Evolutionary conservation across 192 early-diverging fungal genomes (phyloP).

Genomic region (Phlyctochytrium bullatum): DNA sequence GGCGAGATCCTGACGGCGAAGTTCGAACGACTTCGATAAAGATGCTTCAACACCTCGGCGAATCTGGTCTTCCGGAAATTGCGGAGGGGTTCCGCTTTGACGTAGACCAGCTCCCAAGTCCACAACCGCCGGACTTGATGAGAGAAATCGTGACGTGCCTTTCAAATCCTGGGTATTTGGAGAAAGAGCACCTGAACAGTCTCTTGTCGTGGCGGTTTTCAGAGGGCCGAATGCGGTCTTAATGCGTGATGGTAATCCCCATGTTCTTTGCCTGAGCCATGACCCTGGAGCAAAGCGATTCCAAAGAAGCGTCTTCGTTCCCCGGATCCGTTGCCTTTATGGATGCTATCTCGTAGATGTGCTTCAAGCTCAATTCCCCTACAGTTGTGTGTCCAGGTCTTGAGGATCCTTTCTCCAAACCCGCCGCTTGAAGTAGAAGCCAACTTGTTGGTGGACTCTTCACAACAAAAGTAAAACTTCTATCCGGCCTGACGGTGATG

Average conservation of each 20-base stretch:
- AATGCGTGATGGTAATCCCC: slow-evolving; percentile 68
- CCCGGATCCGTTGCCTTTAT: slow-evolving; percentile 82
- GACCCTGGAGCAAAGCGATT: slow-evolving; percentile 69
- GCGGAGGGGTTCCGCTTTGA: slow-evolving; percentile 40
- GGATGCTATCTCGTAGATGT: slow-evolving; percentile 92
- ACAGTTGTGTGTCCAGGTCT: slow-evolving; percentile 74
- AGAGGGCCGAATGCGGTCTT: too few relatives aligned
- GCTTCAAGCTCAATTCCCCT: slow-evolving; percentile 85
- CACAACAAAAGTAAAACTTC: slow-evolving; percentile 84
- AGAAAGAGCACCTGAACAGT: slow-evolving; percentile 51
- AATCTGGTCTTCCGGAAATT: slow-evolving; percentile 43
- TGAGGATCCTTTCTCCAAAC: slow-evolving; percentile 78
- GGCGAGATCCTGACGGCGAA: slow-evolving; percentile 55
- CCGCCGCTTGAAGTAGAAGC: slow-evolving; percentile 83
- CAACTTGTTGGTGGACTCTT: slow-evolving; percentile 86
- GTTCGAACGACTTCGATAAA: slow-evolving; percentile 49
- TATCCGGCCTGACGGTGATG: slow-evolving; percentile 87
- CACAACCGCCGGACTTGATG: slow-evolving; percentile 40
- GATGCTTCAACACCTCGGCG: slow-evolving; percentile 50
- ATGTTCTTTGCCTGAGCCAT: slow-evolving; percentile 75
- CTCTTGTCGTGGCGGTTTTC: slow-evolving; percentile 52
- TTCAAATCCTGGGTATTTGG: slow-evolving; percentile 47
- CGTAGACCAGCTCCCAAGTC: background rate
- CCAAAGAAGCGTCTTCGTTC: slow-evolving; percentile 66
- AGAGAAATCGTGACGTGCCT: slow-evolving; percentile 46